These are phyloP conservation scores for Auriscalpium vulgare DNA, from an alignment of 768 basidiomycete genomes.

Conservation along the genomic window DNA sequence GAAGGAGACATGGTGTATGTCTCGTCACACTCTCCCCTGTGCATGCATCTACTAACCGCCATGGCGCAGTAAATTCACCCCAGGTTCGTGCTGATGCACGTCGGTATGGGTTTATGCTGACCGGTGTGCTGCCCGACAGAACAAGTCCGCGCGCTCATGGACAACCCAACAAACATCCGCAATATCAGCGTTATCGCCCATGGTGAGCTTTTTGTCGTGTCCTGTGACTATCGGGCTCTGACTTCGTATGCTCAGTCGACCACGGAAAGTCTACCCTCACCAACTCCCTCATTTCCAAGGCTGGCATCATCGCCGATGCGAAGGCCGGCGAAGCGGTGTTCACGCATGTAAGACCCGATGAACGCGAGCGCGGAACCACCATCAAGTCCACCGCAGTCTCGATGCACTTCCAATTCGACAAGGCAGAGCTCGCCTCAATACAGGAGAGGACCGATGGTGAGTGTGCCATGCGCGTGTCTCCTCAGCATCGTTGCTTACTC, in stretches of 20 bases:
- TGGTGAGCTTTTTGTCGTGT: constrained; percentile 40
- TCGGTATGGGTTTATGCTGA: constrained; percentile 16
- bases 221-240: neutral
- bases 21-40: too few species aligned
- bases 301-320: constrained; percentile 92
- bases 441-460: constrained; percentile 91
- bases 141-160: constrained; percentile 84
- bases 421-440: constrained; percentile 79
- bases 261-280: constrained; percentile 99
- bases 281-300: constrained; percentile 97
- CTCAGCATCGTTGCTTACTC: constrained; percentile 8
- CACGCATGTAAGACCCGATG: constrained; percentile 94
- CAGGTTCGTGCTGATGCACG: constrained; percentile 3
- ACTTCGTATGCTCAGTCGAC: constrained; percentile 56
- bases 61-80: constrained; percentile 12
- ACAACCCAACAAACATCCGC: constrained; percentile 85
- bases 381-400: constrained; percentile 99
- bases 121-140: constrained; percentile 37
- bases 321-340: constrained; percentile 97
- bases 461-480: constrained; percentile 24
- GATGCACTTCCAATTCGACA: constrained; percentile 95
- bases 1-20: too few species aligned
- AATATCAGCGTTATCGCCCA: constrained; percentile 94
- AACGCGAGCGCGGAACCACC: constrained; percentile 99
- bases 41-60: too few species aligned